Base-by-base conservation (phyloP, 2,329 filamentous ascomycete genomes). In the Onygenales sp. region DNA sequence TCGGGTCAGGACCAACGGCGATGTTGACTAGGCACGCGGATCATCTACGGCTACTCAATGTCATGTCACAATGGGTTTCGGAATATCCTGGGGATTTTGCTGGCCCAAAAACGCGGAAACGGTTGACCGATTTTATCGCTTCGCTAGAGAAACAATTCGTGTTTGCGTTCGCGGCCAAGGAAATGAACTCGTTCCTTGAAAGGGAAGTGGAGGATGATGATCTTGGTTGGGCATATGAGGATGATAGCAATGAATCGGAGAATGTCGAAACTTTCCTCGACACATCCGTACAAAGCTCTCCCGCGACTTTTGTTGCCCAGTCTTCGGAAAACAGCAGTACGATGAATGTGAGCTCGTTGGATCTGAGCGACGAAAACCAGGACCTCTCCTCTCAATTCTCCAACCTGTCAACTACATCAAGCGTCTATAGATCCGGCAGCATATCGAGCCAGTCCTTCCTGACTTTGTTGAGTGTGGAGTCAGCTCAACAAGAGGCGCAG, bases 61-160 rank as follows among this genome's bases (percentile, higher is more conserved):
- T 93, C 6, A 75, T 97, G 55, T 88, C 89, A 5, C 87, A 88
- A 66, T 98, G 93, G 93, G 85, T 95, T 1, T 84, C 85, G 13
- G 76, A 85, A 43, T 97, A 97, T 68, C 91, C 93, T 0, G 92
- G 90, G 13, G 93, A 98, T 69, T 95, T 97, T 75, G 90, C 90
- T 1, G 84, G 86, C 57, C 80, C 85, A 1, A 79, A 79, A 21
- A 94, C 89, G 2, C 83, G 84, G 59, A 82, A 80, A 58, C 82
- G 81, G 35, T 75, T 96, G 41, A 81, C 85, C 49, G 83, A 83
- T 27, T 93, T 98, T 63, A 85, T 95, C 38, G 72, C 75, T 14
- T 80, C 84, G 42, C 74, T 97, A n/a, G 80, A 87, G 21, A 80
- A 79, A 5, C 87, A 88, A 58, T 84, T 88, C 8, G 86, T 94